Evolutionary conservation across 495 filamentous ascomycete genomes (phyloP), one percentile per base, ranked within the genome.

Genomic region (Chaetomium cochliodes): DNA sequence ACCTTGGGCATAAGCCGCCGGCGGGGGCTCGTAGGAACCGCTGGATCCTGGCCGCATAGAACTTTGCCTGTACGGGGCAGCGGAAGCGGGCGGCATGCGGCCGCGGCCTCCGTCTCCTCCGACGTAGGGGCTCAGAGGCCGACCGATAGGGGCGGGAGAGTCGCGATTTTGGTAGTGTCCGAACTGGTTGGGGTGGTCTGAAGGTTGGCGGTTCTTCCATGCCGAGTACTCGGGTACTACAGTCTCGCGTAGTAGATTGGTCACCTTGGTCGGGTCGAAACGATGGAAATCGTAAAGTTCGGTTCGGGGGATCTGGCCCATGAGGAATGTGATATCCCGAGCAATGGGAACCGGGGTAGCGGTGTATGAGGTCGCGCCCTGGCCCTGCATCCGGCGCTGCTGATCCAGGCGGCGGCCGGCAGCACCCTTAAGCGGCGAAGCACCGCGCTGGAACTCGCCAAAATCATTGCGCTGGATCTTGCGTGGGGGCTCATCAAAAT

Each of bases 361-460:
- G 52, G 68, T 62, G 66, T 76, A 59, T 2, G 79, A 76, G 4
- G 77, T 74, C 9, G 76, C 69, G 7, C 74, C 70, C 60, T 84
- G 81, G 22, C 75, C 75, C 58, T 84, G 81, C 71, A 84, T 78
- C 18, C 81, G 79, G 25, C 89, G 86, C 67, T 91, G 88, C 72
- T 92, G 90, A 69, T 96, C 90, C 23, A 94, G 78, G 22, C 92
- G 86, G 44, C 92, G 87, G 44, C 90, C 89, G 22, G 93, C 91
- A 2, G 87, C 87, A 13, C 89, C 90, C 74, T 94, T 97, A 28
- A 98, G 80, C 0, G 96, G 93, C 18, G 91, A 96, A 54, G 90
- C 92, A 25, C 87, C 91, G 23, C 94, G 87, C 42, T 73, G 69
- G 57, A 77, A 77, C 25, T 75, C 67, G n/a, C 70, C 63, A 25